Evolutionary conservation across 2,329 filamentous ascomycete genomes (phyloP).

Genomic region (Pezizomycotina sp.): DNA sequence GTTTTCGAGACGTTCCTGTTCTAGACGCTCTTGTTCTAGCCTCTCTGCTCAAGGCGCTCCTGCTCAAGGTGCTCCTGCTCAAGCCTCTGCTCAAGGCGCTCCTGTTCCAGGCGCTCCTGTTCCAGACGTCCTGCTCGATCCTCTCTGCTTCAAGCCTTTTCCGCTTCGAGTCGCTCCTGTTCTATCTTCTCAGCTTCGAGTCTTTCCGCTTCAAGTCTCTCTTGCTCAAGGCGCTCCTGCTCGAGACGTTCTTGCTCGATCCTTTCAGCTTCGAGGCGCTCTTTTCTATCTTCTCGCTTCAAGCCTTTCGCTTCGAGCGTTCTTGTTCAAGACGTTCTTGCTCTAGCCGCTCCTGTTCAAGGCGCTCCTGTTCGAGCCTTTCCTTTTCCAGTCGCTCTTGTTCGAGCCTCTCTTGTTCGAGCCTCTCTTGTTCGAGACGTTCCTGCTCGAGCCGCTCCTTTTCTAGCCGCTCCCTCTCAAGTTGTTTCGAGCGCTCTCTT

Average conservation of each 20-base stretch:
- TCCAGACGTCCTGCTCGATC: too few species aligned
- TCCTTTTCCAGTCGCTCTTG: constrained; percentile 3
- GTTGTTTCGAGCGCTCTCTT: constrained; percentile 26
- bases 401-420: constrained; percentile 5
- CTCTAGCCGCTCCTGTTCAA: constrained; percentile 5
- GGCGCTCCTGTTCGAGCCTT: constrained; percentile 1
- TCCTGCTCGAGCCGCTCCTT: constrained; percentile 15
- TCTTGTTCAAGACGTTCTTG: constrained; percentile 13
- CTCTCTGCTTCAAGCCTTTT: not conserved
- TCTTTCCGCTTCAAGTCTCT: too few species aligned
- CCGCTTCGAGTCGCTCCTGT: constrained; percentile 1
- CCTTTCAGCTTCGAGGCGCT: constrained; percentile 22
- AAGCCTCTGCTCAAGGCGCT: not conserved
- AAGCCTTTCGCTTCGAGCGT: constrained; percentile 24
- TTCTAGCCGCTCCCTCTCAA: constrained; percentile 19
- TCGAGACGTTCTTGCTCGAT: constrained; percentile 4
- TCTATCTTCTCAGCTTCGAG: constrained; percentile 2
- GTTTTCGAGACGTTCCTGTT: not conserved
- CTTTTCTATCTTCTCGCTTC: constrained; percentile 26
- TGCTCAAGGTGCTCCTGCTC: constrained; percentile 26
- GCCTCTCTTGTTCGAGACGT: constrained; percentile 5
- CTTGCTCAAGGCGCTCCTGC: constrained; percentile 1
- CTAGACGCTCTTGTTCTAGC: constrained; percentile 3
- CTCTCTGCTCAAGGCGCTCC: constrained; percentile 21
- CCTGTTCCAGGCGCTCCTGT: not conserved